Percentiles rank a stretch among this genome's conserved stretches.
phyloP scores from a whole-genome alignment of 1,284 basidiomycete genomes.

The Ceratobasidium sp. region DNA sequence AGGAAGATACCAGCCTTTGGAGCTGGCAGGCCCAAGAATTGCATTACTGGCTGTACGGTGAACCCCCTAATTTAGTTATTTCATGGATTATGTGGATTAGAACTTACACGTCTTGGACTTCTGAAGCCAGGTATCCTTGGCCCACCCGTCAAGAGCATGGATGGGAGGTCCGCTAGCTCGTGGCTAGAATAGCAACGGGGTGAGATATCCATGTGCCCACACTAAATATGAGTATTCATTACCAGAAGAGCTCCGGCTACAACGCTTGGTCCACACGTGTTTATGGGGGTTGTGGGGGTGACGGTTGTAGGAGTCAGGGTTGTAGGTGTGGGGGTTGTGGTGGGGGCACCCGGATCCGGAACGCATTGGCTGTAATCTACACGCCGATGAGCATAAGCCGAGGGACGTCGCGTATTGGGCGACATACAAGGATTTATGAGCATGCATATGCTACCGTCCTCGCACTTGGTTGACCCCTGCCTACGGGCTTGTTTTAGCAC shows the following conservation, averaged over 20 bases:
- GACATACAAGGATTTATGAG: neutral
- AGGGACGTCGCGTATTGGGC: neutral
- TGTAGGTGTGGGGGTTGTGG: neutral
- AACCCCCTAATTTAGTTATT: neutral
- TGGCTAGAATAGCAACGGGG: neutral
- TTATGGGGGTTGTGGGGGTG: too few species aligned
- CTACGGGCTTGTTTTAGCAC: neutral
- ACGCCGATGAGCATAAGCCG: neutral
- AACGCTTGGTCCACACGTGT: too few species aligned
- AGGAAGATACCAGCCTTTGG: neutral
- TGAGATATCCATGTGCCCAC: too few species aligned
- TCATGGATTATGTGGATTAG: neutral
- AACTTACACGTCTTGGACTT: neutral
- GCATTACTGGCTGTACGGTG: neutral
- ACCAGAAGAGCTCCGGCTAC: neutral
- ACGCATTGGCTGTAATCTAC: conserved; percentile 31
- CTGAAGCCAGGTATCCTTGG: conserved; percentile 28
- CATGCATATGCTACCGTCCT: neutral
- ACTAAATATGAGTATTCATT: neutral
- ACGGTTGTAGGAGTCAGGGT: neutral
- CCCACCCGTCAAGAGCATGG: conserved; percentile 35
- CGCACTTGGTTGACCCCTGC: conserved; percentile 4
- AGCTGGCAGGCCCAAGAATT: neutral
- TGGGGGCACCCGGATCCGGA: neutral
- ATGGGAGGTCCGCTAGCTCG: conserved; percentile 23